Conservation (phyloP, 2,329 filamentous ascomycete species). For the Epichloe sibirici region DNA sequence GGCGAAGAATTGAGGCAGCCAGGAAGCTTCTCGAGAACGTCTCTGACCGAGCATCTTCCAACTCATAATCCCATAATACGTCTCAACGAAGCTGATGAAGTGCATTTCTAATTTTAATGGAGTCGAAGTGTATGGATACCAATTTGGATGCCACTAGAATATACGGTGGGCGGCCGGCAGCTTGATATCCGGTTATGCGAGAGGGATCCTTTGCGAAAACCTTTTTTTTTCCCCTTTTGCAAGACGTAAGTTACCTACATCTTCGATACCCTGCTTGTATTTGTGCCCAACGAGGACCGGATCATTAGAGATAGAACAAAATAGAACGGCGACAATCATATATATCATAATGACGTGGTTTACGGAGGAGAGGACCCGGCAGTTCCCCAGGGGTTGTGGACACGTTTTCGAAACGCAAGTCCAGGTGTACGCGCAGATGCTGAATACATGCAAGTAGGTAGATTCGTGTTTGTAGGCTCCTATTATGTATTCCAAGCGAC, state of each 20-base stretch:
- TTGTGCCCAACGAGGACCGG: background rate
- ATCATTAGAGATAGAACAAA: background rate
- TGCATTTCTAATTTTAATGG: background rate
- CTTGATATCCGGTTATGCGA: background rate
- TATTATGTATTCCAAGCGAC: no score
- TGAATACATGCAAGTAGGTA: background rate
- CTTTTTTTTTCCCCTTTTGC: background rate
- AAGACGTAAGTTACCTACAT: background rate
- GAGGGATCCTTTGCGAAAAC: background rate
- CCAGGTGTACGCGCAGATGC: background rate
- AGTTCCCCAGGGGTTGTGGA: background rate
- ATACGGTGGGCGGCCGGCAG: background rate
- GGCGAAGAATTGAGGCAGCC: conserved; percentile 63
- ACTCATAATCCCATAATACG: background rate
- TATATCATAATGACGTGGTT: background rate
- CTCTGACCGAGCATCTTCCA: background rate
- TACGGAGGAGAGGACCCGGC: no score
- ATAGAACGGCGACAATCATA: background rate
- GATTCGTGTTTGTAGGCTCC: background rate
- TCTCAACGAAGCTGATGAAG: conserved; percentile 1
- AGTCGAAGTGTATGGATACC: no score
- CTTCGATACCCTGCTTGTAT: conserved; percentile 17
- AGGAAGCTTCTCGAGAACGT: conserved; percentile 51
- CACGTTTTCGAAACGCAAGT: background rate
- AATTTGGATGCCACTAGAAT: no score